phyloP scores from a whole-genome alignment of 139 green algal species.

The Tetradesmus lagerheimii region DNA sequence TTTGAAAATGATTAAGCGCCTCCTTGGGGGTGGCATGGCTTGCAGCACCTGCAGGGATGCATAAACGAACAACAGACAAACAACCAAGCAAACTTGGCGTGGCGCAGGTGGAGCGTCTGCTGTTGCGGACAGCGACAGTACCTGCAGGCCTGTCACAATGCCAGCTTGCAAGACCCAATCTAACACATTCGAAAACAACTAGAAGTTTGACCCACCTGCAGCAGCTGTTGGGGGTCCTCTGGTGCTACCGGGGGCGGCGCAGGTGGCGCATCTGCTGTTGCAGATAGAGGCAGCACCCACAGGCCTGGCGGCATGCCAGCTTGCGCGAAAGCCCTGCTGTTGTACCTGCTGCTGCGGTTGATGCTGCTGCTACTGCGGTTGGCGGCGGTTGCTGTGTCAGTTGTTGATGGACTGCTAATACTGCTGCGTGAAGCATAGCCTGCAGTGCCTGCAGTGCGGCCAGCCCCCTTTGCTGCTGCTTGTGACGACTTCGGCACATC shows the following conservation, averaged over 20 bases:
- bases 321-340: background rate
- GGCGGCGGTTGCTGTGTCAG: background rate
- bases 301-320: background rate
- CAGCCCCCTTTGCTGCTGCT: too few species aligned
- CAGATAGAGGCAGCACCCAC: background rate
- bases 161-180: too few species aligned
- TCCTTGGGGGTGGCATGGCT: constrained; percentile 2
- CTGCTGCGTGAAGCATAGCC: background rate
- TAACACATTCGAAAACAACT: too few species aligned
- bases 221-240: constrained; percentile 13
- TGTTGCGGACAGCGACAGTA: too few species aligned
- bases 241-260: constrained; percentile 26
- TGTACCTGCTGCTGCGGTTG: background rate
- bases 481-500: background rate
- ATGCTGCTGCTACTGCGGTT: background rate
- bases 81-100: too few species aligned
- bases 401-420: background rate
- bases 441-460: too few species aligned
- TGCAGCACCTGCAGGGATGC: constrained; percentile 43
- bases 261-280: background rate
- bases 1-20: constrained; percentile 10
- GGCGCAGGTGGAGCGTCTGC: too few species aligned
- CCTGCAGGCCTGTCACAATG: too few species aligned
- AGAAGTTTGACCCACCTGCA: constrained; percentile 6
- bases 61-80: too few species aligned